Evolutionary conservation across 805 yeast genomes (phyloP).

Genomic region (Saturnispora besseyi): DNA sequence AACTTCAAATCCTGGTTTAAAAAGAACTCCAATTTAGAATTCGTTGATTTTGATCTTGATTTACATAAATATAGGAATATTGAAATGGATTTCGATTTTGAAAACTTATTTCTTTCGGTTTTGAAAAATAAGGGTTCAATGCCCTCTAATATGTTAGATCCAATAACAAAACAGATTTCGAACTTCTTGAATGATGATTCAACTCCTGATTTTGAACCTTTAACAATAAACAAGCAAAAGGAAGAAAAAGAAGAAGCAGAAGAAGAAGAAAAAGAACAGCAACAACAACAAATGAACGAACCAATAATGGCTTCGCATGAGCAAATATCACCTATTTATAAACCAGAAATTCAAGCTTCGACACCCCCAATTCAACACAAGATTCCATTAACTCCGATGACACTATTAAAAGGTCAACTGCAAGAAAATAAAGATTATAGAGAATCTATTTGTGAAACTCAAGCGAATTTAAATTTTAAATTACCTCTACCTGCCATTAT

Average conservation of each 20-base stretch:
- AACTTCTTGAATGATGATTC: conserved; percentile 6
- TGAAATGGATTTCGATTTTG: conserved; percentile 47
- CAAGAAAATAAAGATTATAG: conserved; percentile 7
- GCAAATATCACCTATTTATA: no score
- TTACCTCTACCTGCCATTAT: conserved; percentile 24
- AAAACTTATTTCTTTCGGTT: conserved; percentile 26
- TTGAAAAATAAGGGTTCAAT: conserved; percentile 24
- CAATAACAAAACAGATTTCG: conserved; percentile 18
- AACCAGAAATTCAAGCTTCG: background rate
- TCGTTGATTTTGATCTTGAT: conserved; percentile 47
- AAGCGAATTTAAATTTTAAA: conserved; percentile 13
- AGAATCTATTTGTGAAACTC: conserved; percentile 4
- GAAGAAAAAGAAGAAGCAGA: background rate
- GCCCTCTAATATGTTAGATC: conserved; percentile 19
- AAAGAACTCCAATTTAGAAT: conserved; percentile 34
- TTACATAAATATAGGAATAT: conserved; percentile 52
- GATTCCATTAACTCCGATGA: background rate
- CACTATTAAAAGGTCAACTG: conserved; percentile 1
- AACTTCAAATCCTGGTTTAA: conserved; percentile 23
- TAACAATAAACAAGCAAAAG: background rate
- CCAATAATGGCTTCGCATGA: no score
- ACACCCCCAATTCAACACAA: background rate
- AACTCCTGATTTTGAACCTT: background rate
- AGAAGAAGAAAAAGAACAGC: no score
- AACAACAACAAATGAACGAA: no score